phyloP scores from a whole-genome alignment of 2,329 filamentous ascomycete genomes.

The Stagonosporopsis tanaceti region DNA sequence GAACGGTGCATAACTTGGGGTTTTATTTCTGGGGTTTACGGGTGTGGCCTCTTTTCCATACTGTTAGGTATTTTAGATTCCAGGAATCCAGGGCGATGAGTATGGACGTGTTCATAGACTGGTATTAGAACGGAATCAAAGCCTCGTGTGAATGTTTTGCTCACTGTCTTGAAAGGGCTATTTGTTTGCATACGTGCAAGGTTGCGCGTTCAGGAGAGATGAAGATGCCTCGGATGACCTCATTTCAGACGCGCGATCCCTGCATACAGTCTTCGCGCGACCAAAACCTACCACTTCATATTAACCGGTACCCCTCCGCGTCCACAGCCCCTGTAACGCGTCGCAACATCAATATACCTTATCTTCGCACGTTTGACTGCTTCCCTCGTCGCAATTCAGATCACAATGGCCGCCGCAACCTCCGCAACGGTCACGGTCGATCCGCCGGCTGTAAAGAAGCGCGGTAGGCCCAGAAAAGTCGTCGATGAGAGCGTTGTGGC shows the following conservation, averaged over 20 bases:
- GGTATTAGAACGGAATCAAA: background rate
- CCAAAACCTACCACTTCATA: conserved; percentile 24
- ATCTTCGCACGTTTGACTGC: background rate
- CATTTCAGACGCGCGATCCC: conserved; percentile 14
- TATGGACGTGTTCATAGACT: background rate
- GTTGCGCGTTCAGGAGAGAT: conserved; percentile 13
- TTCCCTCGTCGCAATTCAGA: background rate
- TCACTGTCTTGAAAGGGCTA: background rate
- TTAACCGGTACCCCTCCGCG: conserved; percentile 27
- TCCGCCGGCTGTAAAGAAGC: conserved; percentile 36
- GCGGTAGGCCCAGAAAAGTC: conserved; percentile 46
- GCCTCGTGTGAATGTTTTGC: background rate
- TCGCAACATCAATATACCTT: conserved; percentile 10
- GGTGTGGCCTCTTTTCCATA: background rate
- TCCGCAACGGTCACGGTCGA: conserved; percentile 23
- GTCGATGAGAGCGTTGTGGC: conserved; percentile 30
- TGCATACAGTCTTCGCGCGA: conserved; percentile 17
- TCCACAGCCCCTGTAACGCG: conserved; percentile 22
- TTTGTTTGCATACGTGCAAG: conserved; percentile 8
- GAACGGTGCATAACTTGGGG: background rate
- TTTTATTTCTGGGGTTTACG: background rate
- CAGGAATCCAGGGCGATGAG: background rate
- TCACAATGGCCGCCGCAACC: conserved; percentile 18
- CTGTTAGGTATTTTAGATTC: background rate
- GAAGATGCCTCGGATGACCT: conserved; percentile 14